A percentile compares a stretch with the other conserved stretches of the same genome.
Evolutionary conservation across 2,329 filamentous ascomycete species (phyloP).

Genomic region (Penicillium sp.): DNA sequence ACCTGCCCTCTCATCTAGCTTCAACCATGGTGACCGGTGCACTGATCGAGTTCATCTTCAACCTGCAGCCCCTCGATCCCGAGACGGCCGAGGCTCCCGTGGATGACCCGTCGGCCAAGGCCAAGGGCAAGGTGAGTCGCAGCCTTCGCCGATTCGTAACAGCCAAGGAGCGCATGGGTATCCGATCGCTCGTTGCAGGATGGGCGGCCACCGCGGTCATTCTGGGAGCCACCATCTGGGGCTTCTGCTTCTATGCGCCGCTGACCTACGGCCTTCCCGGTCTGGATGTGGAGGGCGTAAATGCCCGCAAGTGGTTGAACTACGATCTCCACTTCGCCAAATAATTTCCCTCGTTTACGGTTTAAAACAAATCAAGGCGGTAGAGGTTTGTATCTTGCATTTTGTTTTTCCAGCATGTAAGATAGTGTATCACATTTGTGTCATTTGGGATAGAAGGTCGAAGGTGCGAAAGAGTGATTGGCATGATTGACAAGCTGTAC

Average conservation of each 20-base stretch:
- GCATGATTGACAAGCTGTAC: not conserved
- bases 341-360: conserved; percentile 49
- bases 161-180: conserved; percentile 77
- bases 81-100: conserved; percentile 50
- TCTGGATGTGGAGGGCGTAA: conserved; percentile 72
- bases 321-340: conserved; percentile 99
- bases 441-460: conserved; percentile 8
- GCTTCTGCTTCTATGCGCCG: conserved; percentile 92
- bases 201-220: conserved; percentile 79
- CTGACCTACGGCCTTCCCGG: conserved; percentile 94
- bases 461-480: not conserved
- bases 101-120: conserved; percentile 40
- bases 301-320: conserved; percentile 87
- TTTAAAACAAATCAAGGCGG: not conserved
- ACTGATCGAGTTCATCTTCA: conserved; percentile 94
- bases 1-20: conserved; percentile 89
- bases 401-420: conserved; percentile 5
- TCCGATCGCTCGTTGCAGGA: conserved; percentile 70
- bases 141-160: conserved; percentile 59
- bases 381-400: not conserved
- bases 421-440: conserved; percentile 13
- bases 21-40: conserved; percentile 87
- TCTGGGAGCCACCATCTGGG: conserved; percentile 64
- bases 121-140: conserved; percentile 38
- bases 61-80: conserved; percentile 65